phyloP scores from a whole-genome alignment of 352 stramenopile genomes.

The Phytophthora fragariaefolia region DNA sequence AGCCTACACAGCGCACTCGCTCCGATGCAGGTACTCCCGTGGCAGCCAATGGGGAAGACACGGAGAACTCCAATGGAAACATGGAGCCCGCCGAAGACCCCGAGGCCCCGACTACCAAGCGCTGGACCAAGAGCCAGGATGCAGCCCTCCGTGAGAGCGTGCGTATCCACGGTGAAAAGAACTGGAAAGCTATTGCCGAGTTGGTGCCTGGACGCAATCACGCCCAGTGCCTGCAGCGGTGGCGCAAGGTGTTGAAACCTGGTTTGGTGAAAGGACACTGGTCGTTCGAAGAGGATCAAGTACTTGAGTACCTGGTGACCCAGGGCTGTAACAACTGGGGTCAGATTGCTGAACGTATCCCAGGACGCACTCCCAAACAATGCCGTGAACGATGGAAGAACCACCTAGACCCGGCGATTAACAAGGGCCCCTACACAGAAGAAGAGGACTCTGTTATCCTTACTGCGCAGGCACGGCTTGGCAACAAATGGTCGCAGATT shows the following conservation, averaged over 20 bases:
- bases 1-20: conserved; percentile 67
- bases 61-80: conserved; percentile 48
- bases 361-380: conserved; percentile 92
- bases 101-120: conserved; percentile 82
- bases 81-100: conserved; percentile 53
- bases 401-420: conserved; percentile 91
- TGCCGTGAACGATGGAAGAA: conserved; percentile 93
- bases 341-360: conserved; percentile 92
- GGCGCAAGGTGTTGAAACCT: conserved; percentile 94
- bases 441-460: conserved; percentile 96
- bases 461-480: conserved; percentile 87
- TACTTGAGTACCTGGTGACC: conserved; percentile 91
- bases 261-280: conserved; percentile 96
- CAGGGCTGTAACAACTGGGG: conserved; percentile 94
- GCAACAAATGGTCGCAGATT: conserved; percentile 98
- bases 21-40: conserved; percentile 41
- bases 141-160: conserved; percentile 84
- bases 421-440: conserved; percentile 95
- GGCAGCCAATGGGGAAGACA: conserved; percentile 26
- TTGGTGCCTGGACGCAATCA: conserved; percentile 86
- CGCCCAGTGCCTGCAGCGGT: conserved; percentile 90
- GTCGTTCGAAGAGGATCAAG: conserved; percentile 95
- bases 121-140: conserved; percentile 91
- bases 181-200: conserved; percentile 91
- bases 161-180: conserved; percentile 85